Evolutionary conservation across 2,329 filamentous ascomycete genomes (phyloP).

Genomic region (Botrytis fragariae): DNA sequence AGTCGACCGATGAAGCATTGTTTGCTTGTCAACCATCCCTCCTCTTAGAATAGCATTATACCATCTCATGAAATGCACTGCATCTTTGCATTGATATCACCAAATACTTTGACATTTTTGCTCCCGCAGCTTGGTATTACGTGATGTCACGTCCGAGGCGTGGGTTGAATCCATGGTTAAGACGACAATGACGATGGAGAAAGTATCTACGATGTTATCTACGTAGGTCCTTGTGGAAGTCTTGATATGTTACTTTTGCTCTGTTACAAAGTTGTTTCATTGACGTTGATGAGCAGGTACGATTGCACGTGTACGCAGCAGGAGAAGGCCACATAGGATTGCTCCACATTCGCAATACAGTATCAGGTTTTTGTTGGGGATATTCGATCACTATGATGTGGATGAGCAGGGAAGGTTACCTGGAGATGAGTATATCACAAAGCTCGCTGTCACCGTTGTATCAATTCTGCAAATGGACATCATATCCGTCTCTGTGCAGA

Average conservation of each 20-base stretch:
- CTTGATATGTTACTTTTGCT: conserved; percentile 3
- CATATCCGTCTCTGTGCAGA: conserved; percentile 14
- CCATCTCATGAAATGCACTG: not conserved
- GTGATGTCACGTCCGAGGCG: conserved; percentile 7
- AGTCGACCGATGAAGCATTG: not conserved
- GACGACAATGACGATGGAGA: not conserved
- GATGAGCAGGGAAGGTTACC: not conserved
- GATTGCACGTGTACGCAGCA: conserved; percentile 12
- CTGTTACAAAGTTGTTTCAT: conserved; percentile 6
- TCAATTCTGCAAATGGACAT: conserved; percentile 11
- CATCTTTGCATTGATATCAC: conserved; percentile 1
- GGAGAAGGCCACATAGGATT: conserved; percentile 15
- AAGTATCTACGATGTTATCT: conserved; percentile 7
- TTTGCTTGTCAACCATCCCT: not conserved
- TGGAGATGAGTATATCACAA: conserved; percentile 6
- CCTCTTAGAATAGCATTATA: not conserved
- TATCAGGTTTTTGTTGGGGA: not conserved
- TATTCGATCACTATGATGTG: not conserved
- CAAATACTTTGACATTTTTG: not conserved
- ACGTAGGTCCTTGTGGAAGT: not conserved
- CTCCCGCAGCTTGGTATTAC: conserved; percentile 12
- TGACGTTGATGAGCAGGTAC: conserved; percentile 3
- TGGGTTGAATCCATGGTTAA: conserved; percentile 8
- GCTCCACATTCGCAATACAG: conserved; percentile 9
- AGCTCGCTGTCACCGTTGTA: conserved; percentile 13